Evolutionary conservation across 257 asterid genomes (phyloP), one percentile per base, ranked within the genome.

Genomic region (Misopates orontium): DNA sequence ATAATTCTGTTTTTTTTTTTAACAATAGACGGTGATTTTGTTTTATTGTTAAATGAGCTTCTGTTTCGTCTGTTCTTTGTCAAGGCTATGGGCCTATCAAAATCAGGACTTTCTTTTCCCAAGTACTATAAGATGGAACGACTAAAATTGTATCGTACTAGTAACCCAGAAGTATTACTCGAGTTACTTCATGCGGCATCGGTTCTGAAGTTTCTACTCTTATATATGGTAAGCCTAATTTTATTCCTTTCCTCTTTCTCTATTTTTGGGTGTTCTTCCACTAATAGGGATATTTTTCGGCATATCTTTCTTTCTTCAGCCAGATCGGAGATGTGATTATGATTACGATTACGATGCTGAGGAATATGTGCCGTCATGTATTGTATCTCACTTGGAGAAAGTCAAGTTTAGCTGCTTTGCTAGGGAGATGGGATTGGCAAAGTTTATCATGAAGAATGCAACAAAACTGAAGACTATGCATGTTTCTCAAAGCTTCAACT

Each of bases 331-430:
- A 36, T 31, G 2, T 55, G 60, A 55, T 55, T 53, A 11, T 55
- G 60, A 55, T 55, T 23, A 21, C 12, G 40, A 5, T 21, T 28
- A 2, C 7, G 36, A 28, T 28, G 15, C 4, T 3, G 24, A 21
- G 60, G 60, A 55, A 6, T 11, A 9, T 10, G 17, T 55, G n/a
- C 60, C 60, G 10, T 25, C 61, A 14, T 56, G 61, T 28, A 56
- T 56, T 16, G 61, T 25, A 15, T 56, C 61, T 56, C 42, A 25
- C 16, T 28, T 56, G 41, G 61, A 56, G 61, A 42, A 56, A 56
- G 42, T 56, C 22, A 21, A 12, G 36, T 15, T 56, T n/a, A 25
- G 19, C 1, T 36, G 41, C 11, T 24, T 24, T 3, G 4, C 10
- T 19, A 11, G 20, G 42, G 10, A 56, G 36, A 13, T 23, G 31